A percentile compares a stretch with the other conserved stretches of the same genome.
Evolutionary conservation across 345 rosid genomes (phyloP).

Genomic region (Citrus medica): DNA sequence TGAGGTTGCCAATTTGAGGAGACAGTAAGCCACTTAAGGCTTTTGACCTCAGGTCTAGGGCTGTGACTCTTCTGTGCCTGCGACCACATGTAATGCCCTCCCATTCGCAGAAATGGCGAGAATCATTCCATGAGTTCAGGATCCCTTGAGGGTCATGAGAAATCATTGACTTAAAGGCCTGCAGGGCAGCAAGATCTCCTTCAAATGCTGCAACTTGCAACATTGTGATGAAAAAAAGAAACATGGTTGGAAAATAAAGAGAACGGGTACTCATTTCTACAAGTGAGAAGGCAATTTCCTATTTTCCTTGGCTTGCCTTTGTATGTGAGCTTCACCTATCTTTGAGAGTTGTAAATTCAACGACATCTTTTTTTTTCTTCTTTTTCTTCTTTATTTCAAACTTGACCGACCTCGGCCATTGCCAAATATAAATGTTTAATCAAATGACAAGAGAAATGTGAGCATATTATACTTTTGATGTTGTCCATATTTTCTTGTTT

Average conservation of each 20-base stretch:
- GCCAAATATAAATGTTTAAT: no score
- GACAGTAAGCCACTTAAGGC: constrained; percentile 9
- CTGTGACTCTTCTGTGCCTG: constrained; percentile 15
- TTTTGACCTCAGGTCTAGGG: constrained; percentile 2
- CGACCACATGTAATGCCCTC: constrained; percentile 18
- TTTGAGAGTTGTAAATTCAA: no score
- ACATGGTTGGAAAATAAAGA: not conserved
- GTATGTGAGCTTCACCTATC: no score
- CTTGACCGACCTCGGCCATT: no score
- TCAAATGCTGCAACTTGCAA: not conserved
- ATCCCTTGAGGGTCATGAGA: not conserved
- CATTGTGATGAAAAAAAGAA: not conserved
- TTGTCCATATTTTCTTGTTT: no score
- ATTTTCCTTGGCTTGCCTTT: not conserved
- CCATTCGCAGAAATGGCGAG: constrained; percentile 23
- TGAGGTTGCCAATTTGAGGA: constrained; percentile 1
- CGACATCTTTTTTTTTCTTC: no score
- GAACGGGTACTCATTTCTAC: not conserved
- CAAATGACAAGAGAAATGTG: no score
- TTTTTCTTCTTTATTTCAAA: no score
- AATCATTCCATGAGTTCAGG: constrained; percentile 24
- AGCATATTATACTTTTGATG: no score
- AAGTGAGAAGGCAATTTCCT: not conserved
- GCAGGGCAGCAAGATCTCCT: not conserved
- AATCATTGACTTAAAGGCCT: not conserved